Evolutionary conservation across 2,329 filamentous ascomycete genomes (phyloP), one percentile per base, ranked within the genome.

Genomic region (Penicillium polonicum): DNA sequence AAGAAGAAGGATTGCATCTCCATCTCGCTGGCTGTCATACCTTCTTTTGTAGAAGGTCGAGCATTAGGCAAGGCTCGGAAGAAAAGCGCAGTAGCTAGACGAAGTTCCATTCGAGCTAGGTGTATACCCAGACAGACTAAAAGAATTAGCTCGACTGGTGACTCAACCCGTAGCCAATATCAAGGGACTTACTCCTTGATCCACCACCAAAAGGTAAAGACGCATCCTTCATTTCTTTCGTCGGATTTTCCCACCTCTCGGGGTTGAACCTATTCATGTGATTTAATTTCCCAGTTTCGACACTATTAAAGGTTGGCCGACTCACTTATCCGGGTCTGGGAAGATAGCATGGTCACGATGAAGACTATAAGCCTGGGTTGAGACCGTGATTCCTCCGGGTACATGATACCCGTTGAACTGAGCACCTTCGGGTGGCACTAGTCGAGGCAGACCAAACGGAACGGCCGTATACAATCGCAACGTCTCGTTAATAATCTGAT

Each of bases 121-220:
- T 90, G 87, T 6, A 85, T 83, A 0, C 88, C 88, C 5, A 91
- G 77, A 63, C 88, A 91, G 72, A 88, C 70, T 72, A 35, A 27
- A 29, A 27, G 25, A 5, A 10, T 61, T 10, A 55, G 57, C 5
- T 27, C 23, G n/a, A 9, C 52, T 38, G 10, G 8, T 44, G 19
- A 41, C 4, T 27, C n/a, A 19, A 17, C 13, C 13, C 21, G 21
- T 23, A 21, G 13, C 2, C 4, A 12, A n/a, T 15, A 4, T 15
- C 8, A 15, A 3, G 23, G 5, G 3, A 64, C 70, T 60, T 57
- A 71, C 70, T 87, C 25, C 87, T 78, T 0, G 87, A 85, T 0
- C 88, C 88, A 19, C 83, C 87, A 1, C 87, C 85, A 69, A 90
- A 90, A 0, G 87, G 86, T 78, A 86, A 85, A 62, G 87, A 89